Evolutionary conservation across 345 rosid genomes (phyloP).

Genomic region (Linum usitatissimum): DNA sequence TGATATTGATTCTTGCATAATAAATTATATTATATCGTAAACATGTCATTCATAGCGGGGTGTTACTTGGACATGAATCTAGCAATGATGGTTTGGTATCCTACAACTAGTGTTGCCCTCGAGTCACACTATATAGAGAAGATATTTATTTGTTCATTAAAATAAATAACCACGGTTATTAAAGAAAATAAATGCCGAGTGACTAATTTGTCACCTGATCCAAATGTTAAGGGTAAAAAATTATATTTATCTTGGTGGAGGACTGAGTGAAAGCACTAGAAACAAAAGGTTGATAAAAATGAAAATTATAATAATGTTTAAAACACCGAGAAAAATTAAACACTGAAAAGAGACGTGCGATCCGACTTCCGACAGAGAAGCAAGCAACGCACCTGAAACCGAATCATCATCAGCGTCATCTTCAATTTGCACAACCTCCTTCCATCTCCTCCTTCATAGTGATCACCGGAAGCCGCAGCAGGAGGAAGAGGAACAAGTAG

Average conservation of each 20-base stretch:
- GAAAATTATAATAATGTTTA: neutral
- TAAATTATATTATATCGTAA: no score
- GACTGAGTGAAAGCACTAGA: neutral
- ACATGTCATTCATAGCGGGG: no score
- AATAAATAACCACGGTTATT: no score
- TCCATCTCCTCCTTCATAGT: neutral
- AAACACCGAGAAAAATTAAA: conserved; percentile 1
- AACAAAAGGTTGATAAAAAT: neutral
- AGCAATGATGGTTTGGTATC: no score
- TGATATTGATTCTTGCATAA: no score
- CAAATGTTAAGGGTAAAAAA: neutral
- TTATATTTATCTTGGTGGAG: neutral
- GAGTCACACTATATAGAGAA: no score
- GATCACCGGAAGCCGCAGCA: neutral
- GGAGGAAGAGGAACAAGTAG: neutral
- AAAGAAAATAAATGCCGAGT: no score
- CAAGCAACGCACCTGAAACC: neutral
- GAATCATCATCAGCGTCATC: no score
- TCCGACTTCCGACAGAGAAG: neutral
- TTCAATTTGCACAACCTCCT: neutral
- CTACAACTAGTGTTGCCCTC: no score
- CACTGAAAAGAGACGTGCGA: neutral
- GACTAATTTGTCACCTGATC: no score
- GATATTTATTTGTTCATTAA: no score
- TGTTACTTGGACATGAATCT: no score